Evolutionary conservation across 257 asterid genomes (phyloP).

Genomic region (Mentha longifolia): DNA sequence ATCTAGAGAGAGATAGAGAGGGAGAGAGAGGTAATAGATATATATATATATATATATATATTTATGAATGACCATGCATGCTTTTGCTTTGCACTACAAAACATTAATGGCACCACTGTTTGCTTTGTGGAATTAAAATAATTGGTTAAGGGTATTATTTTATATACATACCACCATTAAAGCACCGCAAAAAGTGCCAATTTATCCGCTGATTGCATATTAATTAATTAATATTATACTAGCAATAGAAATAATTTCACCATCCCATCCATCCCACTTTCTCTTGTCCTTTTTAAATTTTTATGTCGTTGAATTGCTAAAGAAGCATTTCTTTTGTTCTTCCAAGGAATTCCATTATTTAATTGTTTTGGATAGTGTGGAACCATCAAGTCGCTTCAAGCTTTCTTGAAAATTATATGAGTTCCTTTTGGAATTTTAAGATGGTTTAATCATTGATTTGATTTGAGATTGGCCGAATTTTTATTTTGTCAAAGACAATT

Average conservation of each 20-base stretch:
- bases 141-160: neutral
- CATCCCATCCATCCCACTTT: slow-evolving; percentile 32
- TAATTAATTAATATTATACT: neutral
- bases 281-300: neutral
- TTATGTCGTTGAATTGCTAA: slow-evolving; percentile 35
- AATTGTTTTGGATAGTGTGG: neutral
- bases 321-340: slow-evolving; percentile 16
- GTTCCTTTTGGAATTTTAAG: neutral
- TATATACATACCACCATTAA: slow-evolving; percentile 31
- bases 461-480: neutral
- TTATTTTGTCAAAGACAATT: neutral
- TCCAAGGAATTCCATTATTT: neutral
- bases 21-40: slow-evolving; percentile 13
- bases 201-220: slow-evolving; percentile 40
- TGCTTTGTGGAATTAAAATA: slow-evolving; percentile 33
- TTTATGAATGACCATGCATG: slow-evolving; percentile 11
- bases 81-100: slow-evolving; percentile 31
- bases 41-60: neutral
- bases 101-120: slow-evolving; percentile 23
- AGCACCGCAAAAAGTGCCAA: slow-evolving; percentile 49
- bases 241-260: slow-evolving; percentile 25
- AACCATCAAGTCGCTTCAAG: slow-evolving; percentile 9
- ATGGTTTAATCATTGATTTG: neutral
- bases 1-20: slow-evolving; percentile 15
- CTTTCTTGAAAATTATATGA: neutral